Evolutionary conservation across 768 basidiomycete species (phyloP).

Genomic region (Dacryopinax primogenitus): DNA sequence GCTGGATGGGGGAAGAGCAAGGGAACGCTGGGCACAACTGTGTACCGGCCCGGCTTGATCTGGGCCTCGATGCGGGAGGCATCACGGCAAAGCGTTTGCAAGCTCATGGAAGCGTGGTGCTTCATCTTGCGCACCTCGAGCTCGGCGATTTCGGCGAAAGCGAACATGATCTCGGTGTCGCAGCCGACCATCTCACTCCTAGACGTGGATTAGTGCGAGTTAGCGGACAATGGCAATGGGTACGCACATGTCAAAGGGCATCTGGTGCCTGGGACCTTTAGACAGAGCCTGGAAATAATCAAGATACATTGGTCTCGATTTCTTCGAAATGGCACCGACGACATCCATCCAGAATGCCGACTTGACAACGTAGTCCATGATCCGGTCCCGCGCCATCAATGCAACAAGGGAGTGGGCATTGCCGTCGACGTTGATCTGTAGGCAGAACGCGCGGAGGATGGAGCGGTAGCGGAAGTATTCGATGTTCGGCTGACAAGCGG

Average conservation of each 20-base stretch:
- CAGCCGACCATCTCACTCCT: slow-evolving; percentile 64
- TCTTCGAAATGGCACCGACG: not conserved
- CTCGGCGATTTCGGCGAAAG: slow-evolving; percentile 55
- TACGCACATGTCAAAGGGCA: not conserved
- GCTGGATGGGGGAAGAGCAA: not conserved
- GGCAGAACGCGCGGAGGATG: not conserved
- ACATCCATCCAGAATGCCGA: not conserved
- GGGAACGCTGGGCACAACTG: not conserved
- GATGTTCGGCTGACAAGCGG: not conserved
- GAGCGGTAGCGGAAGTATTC: not conserved
- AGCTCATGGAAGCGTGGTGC: slow-evolving; percentile 23
- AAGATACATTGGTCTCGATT: not conserved
- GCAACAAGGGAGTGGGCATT: not conserved
- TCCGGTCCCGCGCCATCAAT: not conserved
- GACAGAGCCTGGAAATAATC: not conserved
- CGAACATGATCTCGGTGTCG: slow-evolving; percentile 63
- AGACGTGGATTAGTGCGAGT: slow-evolving; percentile 26
- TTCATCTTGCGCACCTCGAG: slow-evolving; percentile 59
- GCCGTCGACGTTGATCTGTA: not conserved
- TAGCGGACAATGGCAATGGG: not conserved
- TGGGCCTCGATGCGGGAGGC: not conserved
- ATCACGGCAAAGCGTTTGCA: not conserved
- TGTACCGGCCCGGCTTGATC: not conserved
- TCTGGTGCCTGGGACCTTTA: not conserved
- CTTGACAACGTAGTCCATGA: not conserved